These are phyloP conservation scores for Didymosphaeria variabile DNA, from an alignment of 2,329 filamentous ascomycete species.

Conservation along the genomic window DNA sequence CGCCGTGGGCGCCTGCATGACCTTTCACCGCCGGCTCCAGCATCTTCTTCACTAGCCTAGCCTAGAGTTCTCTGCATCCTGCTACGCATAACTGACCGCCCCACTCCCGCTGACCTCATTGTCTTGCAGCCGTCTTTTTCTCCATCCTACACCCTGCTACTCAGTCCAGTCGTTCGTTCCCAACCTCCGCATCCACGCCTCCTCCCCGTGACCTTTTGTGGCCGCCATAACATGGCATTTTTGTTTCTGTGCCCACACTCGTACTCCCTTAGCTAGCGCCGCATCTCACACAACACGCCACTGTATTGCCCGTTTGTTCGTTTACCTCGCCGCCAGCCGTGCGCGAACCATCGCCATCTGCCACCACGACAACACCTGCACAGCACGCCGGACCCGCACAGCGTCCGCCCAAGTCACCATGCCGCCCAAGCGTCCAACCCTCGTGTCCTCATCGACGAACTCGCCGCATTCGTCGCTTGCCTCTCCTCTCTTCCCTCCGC, in stretches of 20 bases:
- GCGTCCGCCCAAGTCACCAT: conserved; percentile 18
- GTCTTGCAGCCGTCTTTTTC: background rate
- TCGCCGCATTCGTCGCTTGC: conserved; percentile 7
- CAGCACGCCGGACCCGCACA: background rate
- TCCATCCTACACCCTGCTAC: background rate
- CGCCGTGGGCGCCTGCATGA: conserved; percentile 10
- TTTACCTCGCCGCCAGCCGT: conserved; percentile 1
- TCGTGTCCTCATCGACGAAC: conserved; percentile 11
- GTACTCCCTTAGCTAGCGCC: background rate
- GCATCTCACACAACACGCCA: background rate
- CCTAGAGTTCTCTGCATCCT: background rate
- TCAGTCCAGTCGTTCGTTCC: background rate
- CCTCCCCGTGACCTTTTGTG: background rate
- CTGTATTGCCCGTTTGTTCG: background rate
- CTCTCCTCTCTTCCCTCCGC: conserved; percentile 8
- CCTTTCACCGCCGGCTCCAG: conserved; percentile 1
- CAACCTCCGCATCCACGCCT: background rate
- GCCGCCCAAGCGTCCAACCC: conserved; percentile 19
- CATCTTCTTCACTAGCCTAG: background rate
- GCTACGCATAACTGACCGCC: background rate
- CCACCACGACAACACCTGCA: background rate
- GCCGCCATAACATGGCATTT: conserved; percentile 4
- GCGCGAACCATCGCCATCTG: conserved; percentile 6
- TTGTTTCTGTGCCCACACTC: background rate
- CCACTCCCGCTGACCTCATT: conserved; percentile 11